Conservation (phyloP, 441 rosid species). For the Erodium chrysanthum region DNA sequence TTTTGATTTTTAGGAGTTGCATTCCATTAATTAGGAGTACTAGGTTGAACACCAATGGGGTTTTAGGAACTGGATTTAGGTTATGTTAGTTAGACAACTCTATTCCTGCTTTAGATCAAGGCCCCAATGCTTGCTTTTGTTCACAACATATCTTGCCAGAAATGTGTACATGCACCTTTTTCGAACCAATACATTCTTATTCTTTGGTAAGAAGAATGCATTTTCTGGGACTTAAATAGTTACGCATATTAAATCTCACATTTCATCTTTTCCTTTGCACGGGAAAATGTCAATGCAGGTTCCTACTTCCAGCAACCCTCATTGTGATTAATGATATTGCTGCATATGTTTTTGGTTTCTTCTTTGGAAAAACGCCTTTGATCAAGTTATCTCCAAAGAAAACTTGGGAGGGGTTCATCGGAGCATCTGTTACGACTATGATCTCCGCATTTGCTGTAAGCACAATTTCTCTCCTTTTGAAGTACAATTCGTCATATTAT, state of each 20-base stretch:
- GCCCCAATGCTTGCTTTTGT: neutral
- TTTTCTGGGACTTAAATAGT: constrained; percentile 8
- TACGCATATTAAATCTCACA: constrained; percentile 9
- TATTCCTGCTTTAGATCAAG: neutral
- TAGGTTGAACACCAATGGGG: too few relatives aligned
- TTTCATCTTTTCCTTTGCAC: constrained; percentile 14
- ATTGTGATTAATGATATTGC: constrained; percentile 69
- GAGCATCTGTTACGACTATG: constrained; percentile 74
- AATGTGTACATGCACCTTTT: neutral
- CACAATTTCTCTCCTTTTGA: constrained; percentile 10
- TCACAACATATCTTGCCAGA: neutral
- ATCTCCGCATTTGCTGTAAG: constrained; percentile 72
- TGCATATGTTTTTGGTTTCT: constrained; percentile 78
- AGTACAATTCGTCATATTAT: neutral
- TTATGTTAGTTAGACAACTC: neutral
- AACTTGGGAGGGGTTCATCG: constrained; percentile 92
- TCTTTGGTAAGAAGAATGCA: neutral
- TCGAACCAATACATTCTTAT: neutral
- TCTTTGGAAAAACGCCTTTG: constrained; percentile 84
- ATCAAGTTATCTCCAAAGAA: constrained; percentile 93
- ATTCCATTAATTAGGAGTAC: too few relatives aligned
- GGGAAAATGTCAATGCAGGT: constrained; percentile 35
- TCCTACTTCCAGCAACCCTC: constrained; percentile 84
- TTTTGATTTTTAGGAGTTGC: too few relatives aligned
- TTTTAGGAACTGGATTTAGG: too few relatives aligned